Evolutionary conservation across 2,329 filamentous ascomycete genomes (phyloP), one percentile per base, ranked within the genome.

Genomic region (Monosporascus sp.): DNA sequence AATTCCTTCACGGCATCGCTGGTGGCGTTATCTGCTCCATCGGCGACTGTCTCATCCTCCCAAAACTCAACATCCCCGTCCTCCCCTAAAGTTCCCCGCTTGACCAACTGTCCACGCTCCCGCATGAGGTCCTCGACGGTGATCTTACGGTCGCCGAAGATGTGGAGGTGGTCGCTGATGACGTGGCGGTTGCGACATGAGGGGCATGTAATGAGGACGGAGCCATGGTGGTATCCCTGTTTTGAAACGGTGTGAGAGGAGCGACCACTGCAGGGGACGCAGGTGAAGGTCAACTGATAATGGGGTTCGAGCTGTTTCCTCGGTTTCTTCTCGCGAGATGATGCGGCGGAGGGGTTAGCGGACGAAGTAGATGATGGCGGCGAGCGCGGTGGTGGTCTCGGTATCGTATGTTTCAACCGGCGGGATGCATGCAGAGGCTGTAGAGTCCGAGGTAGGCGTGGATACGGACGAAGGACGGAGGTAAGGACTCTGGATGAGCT

Each of bases 1-100:
- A 19, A 19, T 11, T 53, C 48, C 14, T 37, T 14, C 38, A n/a
- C 8, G 37, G 37, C 38, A 9, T n/a, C 34, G 5, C 22, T 38
- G 17, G 49, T 49, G 5, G 51, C 41, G n/a, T 17, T 49, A 19
- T 36, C 41, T 9, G 50, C 48, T 22, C 48, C 54, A 26, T 53
- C 36, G 5, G 67, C 75, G n/a, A 71, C 69, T 3, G 74, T 73
- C 17, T 85, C 84, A 59, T 96, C 90, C 31, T 89, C 87, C 87
- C 91, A 96, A 62, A 97, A 94, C 70, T 97, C 93, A 48, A 97
- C 75, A 67, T 96, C 89, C n/a, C 90, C 91, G 60, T 92, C 86
- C 60, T 85, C 82, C 50, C 87, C 84, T 34, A 92, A 67, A 27
- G 81, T 83, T 19, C 90, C 88, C 56, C 83, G 83, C 76, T 87